Evolutionary conservation across 805 yeast genomes (phyloP).

Genomic region (Ogataea pignaliae): DNA sequence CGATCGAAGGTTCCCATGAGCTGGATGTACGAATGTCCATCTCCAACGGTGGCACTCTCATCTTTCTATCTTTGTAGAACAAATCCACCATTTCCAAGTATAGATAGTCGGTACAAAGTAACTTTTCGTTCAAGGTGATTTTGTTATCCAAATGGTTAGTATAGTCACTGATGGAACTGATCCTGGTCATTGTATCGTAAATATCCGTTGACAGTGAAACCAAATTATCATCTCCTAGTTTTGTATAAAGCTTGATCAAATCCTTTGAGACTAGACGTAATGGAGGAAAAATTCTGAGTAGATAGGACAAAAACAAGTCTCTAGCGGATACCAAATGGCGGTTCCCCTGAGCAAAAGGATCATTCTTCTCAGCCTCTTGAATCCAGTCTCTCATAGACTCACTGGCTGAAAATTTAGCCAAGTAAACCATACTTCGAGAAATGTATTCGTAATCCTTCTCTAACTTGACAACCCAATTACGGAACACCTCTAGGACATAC

Average conservation of each 20-base stretch:
- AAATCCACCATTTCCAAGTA: constrained; percentile 30
- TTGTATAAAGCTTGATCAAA: constrained; percentile 20
- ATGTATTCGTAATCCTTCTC: constrained; percentile 23
- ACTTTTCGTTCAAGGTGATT: constrained; percentile 25
- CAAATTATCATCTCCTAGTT: constrained; percentile 11
- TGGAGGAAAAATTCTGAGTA: constrained; percentile 28
- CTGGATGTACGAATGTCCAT: constrained; percentile 20
- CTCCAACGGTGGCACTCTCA: constrained; percentile 20
- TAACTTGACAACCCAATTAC: constrained; percentile 24
- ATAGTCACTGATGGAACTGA: constrained; percentile 26
- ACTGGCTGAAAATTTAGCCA: constrained; percentile 25
- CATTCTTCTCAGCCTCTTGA: constrained; percentile 12
- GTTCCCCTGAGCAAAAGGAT: constrained; percentile 17
- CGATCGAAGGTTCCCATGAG: constrained; percentile 39
- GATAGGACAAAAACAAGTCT: constrained; percentile 28
- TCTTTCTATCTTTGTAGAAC: constrained; percentile 22
- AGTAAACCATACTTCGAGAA: constrained; percentile 26
- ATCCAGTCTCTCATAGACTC: constrained; percentile 25
- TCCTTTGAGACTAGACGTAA: constrained; percentile 22
- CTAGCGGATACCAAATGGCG: constrained; percentile 24
- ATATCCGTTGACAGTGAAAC: constrained; percentile 15
- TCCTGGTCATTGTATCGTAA: constrained; percentile 13
- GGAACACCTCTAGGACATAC: constrained; percentile 20
- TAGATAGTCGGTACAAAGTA: constrained; percentile 27
- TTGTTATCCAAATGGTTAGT: constrained; percentile 30